These are phyloP conservation scores for Pythium sp. DNA, from an alignment of 352 stramenopile genomes.

Conservation along the genomic window DNA sequence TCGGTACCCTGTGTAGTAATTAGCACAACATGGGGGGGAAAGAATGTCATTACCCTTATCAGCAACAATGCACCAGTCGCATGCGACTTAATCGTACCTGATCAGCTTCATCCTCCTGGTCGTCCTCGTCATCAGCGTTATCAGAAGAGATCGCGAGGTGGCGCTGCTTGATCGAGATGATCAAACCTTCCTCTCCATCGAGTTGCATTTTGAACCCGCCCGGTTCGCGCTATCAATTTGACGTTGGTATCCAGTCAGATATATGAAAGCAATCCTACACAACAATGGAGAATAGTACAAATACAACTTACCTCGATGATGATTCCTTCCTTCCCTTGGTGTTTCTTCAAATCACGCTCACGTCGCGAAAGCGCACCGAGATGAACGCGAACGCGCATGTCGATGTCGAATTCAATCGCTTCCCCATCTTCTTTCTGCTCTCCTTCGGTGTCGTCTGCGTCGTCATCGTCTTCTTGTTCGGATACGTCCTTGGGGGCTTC, in stretches of 20 bases:
- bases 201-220: constrained; percentile 51
- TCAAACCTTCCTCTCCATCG: constrained; percentile 43
- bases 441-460: constrained; percentile 31
- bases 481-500: constrained; percentile 27
- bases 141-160: constrained; percentile 43
- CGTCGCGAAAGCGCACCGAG: constrained; percentile 37
- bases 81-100: constrained; percentile 12
- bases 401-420: constrained; percentile 39
- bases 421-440: constrained; percentile 48
- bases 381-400: constrained; percentile 56
- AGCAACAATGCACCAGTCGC: neutral
- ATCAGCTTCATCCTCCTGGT: constrained; percentile 30
- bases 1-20: constrained; percentile 15
- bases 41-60: neutral
- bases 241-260: neutral
- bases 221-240: constrained; percentile 18
- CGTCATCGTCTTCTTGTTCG: constrained; percentile 24
- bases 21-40: neutral
- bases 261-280: neutral
- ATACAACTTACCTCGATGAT: constrained; percentile 47
- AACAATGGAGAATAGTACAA: neutral
- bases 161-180: constrained; percentile 50
- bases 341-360: constrained; percentile 69
- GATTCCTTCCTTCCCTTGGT: constrained; percentile 62
- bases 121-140: constrained; percentile 28